Evolutionary conservation across 805 yeast genomes (phyloP).

Genomic region (Schwanniomyces occidentalis): DNA sequence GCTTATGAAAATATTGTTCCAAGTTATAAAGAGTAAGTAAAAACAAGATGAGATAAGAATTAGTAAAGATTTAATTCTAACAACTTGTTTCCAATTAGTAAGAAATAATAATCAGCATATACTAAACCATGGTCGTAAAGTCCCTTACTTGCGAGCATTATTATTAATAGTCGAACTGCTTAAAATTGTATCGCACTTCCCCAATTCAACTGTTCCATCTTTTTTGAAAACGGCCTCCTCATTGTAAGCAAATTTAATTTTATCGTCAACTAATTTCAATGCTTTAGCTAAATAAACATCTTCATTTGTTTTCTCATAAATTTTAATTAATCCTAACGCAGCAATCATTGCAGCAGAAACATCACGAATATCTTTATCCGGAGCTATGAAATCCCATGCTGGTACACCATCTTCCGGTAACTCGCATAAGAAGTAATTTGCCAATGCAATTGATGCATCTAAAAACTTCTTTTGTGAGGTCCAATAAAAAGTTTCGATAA

Average conservation of each 20-base stretch:
- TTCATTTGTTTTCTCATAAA: slow-evolving; percentile 17
- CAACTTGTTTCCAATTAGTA: slow-evolving; percentile 25
- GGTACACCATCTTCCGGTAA: slow-evolving; percentile 25
- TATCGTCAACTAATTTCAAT: slow-evolving; percentile 14
- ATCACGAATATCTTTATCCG: slow-evolving; percentile 21
- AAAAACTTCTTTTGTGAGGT: slow-evolving; percentile 23
- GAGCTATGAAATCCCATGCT: slow-evolving; percentile 28
- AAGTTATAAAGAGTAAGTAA: too few species aligned
- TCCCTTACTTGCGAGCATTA: slow-evolving; percentile 17
- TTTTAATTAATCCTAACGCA: slow-evolving; percentile 23
- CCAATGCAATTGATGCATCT: slow-evolving; percentile 21
- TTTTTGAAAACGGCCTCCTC: slow-evolving; percentile 3
- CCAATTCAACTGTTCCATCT: slow-evolving; percentile 17
- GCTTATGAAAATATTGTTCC: too few species aligned
- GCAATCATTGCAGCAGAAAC: slow-evolving; percentile 29
- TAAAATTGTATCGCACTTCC: slow-evolving; percentile 21
- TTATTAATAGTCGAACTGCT: slow-evolving; percentile 22
- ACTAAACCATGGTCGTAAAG: slow-evolving; percentile 24
- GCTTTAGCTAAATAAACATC: slow-evolving; percentile 15
- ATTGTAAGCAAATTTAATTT: slow-evolving; percentile 11
- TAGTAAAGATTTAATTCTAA: slow-evolving; percentile 25
- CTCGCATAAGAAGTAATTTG: slow-evolving; percentile 21
- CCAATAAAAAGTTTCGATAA: slow-evolving; percentile 22
- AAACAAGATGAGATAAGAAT: too few species aligned
- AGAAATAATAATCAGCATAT: slow-evolving; percentile 30